Conservation (phyloP, 202 grass and related monocot genomes). For the Elaeis oleifera region DNA sequence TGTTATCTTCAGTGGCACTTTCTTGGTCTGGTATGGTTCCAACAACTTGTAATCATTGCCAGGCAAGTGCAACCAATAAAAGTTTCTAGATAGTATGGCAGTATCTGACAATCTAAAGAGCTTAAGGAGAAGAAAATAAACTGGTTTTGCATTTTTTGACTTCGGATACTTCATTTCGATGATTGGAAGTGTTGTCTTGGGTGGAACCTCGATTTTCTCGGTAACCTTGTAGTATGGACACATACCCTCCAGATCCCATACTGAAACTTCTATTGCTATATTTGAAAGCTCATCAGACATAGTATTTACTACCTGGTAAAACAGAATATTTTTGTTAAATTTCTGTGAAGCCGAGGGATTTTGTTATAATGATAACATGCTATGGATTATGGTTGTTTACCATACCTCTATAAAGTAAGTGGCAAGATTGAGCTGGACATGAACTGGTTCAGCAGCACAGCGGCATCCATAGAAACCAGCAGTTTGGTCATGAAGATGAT, state of each 20-base stretch:
- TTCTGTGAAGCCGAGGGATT: not conserved
- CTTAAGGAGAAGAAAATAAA: slow-evolving; percentile 89
- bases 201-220: slow-evolving; percentile 40
- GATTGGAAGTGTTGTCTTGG: slow-evolving; percentile 64
- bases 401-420: slow-evolving; percentile 83
- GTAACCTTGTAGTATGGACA: slow-evolving; percentile 76
- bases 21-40: slow-evolving; percentile 51
- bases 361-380: not conserved
- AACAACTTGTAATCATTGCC: slow-evolving; percentile 69
- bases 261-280: slow-evolving; percentile 75
- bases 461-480: slow-evolving; percentile 88
- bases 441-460: slow-evolving; percentile 70
- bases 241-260: slow-evolving; percentile 74
- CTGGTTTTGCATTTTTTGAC: slow-evolving; percentile 56
- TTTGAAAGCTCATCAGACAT: slow-evolving; percentile 45
- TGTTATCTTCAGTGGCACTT: slow-evolving; percentile 52
- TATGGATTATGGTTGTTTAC: slow-evolving; percentile 2
- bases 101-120: slow-evolving; percentile 67
- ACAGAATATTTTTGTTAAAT: not conserved
- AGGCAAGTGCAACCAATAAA: slow-evolving; percentile 88
- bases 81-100: slow-evolving; percentile 65
- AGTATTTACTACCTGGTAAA: slow-evolving; percentile 81
- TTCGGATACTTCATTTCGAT: slow-evolving; percentile 74
- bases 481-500: slow-evolving; percentile 90
- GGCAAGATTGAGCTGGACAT: slow-evolving; percentile 81